These are phyloP conservation scores for Gymnopilus dilepis DNA, from an alignment of 768 basidiomycete species.

Conservation along the genomic window DNA sequence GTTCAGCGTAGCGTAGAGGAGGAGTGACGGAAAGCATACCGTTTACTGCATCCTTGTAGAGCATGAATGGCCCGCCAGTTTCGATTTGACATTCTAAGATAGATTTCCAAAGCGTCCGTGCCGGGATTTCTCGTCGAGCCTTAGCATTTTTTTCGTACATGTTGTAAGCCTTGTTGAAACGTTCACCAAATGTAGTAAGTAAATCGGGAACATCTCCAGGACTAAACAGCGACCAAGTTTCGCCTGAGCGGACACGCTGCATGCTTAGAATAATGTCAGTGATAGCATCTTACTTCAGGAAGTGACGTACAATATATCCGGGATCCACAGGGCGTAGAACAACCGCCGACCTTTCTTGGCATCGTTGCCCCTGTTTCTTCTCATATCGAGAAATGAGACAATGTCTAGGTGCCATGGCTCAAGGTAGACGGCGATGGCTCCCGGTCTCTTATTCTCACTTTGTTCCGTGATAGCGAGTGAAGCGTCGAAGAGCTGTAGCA, in stretches of 20 bases:
- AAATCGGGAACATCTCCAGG: conserved; percentile 94
- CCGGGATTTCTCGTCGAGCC: conserved; percentile 81
- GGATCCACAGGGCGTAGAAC: conserved; percentile 98
- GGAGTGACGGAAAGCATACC: conserved; percentile 50
- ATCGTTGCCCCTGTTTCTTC: conserved; percentile 99
- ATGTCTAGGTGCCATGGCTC: conserved; percentile 99
- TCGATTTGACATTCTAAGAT: conserved; percentile 97
- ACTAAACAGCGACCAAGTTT: conserved; percentile 95
- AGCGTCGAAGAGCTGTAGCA: conserved; percentile 97
- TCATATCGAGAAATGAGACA: conserved; percentile 95
- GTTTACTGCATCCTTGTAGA: conserved; percentile 97
- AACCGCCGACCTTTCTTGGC: conserved; percentile 94
- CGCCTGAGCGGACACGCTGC: conserved; percentile 91
- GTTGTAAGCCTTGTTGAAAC: conserved; percentile 86
- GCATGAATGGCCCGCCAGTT: conserved; percentile 98
- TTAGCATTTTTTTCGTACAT: conserved; percentile 91
- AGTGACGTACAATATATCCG: conserved; percentile 84
- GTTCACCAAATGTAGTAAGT: conserved; percentile 84
- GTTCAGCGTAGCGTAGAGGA: neutral
- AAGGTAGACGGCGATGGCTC: conserved; percentile 96
- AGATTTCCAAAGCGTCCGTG: conserved; percentile 98
- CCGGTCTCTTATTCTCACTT: conserved; percentile 98
- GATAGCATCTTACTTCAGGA: neutral
- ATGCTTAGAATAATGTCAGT: conserved; percentile 59
- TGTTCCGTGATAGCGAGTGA: conserved; percentile 99